phyloP scores from a whole-genome alignment of 495 filamentous ascomycete species.

The Aspergillus nidulans region DNA sequence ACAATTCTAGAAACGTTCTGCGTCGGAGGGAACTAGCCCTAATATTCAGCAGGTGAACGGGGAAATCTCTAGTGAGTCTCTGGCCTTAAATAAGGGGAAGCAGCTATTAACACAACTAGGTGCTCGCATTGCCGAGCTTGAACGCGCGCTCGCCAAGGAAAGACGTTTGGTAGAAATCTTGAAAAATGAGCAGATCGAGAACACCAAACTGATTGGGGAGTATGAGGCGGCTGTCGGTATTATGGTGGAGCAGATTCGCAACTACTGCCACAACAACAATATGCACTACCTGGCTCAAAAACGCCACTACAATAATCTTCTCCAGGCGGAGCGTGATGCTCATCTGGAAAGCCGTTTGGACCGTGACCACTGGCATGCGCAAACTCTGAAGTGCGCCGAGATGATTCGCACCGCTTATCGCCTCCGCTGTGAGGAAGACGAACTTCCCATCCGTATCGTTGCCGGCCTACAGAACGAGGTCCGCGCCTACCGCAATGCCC shows the following conservation, averaged over 20 bases:
- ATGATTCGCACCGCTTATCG: constrained; percentile 51
- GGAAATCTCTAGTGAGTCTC: constrained; percentile 39
- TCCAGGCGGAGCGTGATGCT: constrained; percentile 54
- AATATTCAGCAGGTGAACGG: constrained; percentile 46
- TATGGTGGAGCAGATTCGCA: constrained; percentile 58
- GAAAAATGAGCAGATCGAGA: constrained; percentile 45
- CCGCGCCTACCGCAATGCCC: constrained; percentile 47
- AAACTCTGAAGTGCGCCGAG: constrained; percentile 48
- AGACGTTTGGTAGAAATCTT: constrained; percentile 44
- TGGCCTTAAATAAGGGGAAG: neutral
- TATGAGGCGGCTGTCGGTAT: constrained; percentile 53
- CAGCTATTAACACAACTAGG: constrained; percentile 23
- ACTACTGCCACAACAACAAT: constrained; percentile 59
- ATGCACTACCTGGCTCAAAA: constrained; percentile 53
- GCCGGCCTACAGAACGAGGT: constrained; percentile 52
- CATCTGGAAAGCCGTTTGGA: constrained; percentile 56
- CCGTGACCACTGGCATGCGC: constrained; percentile 61
- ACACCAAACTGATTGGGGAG: constrained; percentile 51
- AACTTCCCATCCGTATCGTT: constrained; percentile 43
- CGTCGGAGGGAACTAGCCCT: constrained; percentile 39
- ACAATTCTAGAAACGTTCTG: constrained; percentile 37
- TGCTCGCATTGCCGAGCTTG: constrained; percentile 47
- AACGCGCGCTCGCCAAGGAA: constrained; percentile 48
- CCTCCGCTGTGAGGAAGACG: constrained; percentile 48
- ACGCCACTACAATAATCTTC: constrained; percentile 54